Conservation (phyloP, 139 green algal species). For the Chlorella sp. region DNA sequence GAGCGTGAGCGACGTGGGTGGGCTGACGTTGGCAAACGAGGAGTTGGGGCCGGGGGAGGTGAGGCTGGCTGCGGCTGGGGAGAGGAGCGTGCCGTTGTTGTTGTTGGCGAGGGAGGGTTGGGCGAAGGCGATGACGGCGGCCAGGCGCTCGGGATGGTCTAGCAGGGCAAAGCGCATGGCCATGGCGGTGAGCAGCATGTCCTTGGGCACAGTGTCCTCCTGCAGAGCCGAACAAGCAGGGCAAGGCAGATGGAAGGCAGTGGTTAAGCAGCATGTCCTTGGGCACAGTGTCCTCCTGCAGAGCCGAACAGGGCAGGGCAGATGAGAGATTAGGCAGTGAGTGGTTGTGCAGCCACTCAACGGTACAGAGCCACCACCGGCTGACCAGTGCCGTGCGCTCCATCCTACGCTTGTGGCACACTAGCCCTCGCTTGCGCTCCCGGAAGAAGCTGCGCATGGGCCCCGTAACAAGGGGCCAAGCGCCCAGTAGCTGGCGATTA, state of each 20-base stretch:
- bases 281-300: background rate
- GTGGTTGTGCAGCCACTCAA: background rate
- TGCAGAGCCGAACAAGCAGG: background rate
- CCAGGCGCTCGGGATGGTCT: constrained; percentile 19
- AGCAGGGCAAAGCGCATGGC: constrained; percentile 8
- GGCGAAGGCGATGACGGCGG: background rate
- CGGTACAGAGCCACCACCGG: no score
- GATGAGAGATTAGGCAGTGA: no score
- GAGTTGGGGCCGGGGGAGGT: no score
- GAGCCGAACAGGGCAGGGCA: background rate
- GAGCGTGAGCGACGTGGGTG: background rate
- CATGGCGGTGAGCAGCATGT: constrained; percentile 18
- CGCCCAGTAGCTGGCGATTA: no score
- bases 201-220: constrained; percentile 7
- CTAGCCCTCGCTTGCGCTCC: no score
- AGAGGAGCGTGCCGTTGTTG: no score
- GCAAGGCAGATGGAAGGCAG: background rate
- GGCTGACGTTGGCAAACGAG: background rate
- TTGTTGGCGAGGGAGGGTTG: background rate
- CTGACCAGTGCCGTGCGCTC: no score
- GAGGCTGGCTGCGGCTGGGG: no score
- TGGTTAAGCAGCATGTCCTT: background rate
- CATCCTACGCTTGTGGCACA: no score
- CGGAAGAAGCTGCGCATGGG: no score
- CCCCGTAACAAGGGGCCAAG: no score